These are phyloP conservation scores for Talaromyces piceae DNA, from an alignment of 2,329 filamentous ascomycete species.

Conservation along the genomic window DNA sequence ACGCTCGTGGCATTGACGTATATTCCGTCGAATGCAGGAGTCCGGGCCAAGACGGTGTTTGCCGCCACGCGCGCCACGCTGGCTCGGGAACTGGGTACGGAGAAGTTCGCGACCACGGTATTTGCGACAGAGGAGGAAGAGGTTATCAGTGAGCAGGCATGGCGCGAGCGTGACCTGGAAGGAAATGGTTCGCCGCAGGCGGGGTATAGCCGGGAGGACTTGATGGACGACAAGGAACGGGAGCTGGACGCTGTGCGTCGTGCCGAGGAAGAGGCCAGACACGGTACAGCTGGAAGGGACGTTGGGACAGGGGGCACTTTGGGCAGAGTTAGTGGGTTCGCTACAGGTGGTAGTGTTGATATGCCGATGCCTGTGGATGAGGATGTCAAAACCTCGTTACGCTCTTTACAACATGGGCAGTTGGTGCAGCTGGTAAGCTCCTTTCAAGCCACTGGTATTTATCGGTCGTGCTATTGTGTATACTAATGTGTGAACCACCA, in stretches of 20 bases:
- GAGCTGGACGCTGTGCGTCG: conserved; percentile 50
- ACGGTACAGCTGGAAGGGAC: conserved; percentile 45
- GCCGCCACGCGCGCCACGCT: conserved; percentile 57
- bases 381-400: conserved; percentile 46
- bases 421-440: conserved; percentile 48
- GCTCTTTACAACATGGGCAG: conserved; percentile 27
- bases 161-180: conserved; percentile 45
- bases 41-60: conserved; percentile 60
- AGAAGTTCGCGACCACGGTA: conserved; percentile 52
- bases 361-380: conserved; percentile 48
- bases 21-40: conserved; percentile 55
- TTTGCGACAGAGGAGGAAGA: conserved; percentile 55
- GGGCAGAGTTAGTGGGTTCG: conserved; percentile 13
- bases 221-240: conserved; percentile 57
- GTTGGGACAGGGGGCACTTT: conserved; percentile 39
- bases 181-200: conserved; percentile 24
- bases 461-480: conserved; percentile 8
- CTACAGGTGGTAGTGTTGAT: conserved; percentile 33
- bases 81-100: conserved; percentile 52
- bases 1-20: conserved; percentile 51
- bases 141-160: conserved; percentile 47
- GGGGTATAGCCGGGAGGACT: conserved; percentile 34
- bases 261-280: conserved; percentile 51
- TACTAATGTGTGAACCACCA: conserved; percentile 18
- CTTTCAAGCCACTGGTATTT: conserved; percentile 5